Evolutionary conservation across 2,329 filamentous ascomycete species (phyloP).

Genomic region (Cercospora canescens): DNA sequence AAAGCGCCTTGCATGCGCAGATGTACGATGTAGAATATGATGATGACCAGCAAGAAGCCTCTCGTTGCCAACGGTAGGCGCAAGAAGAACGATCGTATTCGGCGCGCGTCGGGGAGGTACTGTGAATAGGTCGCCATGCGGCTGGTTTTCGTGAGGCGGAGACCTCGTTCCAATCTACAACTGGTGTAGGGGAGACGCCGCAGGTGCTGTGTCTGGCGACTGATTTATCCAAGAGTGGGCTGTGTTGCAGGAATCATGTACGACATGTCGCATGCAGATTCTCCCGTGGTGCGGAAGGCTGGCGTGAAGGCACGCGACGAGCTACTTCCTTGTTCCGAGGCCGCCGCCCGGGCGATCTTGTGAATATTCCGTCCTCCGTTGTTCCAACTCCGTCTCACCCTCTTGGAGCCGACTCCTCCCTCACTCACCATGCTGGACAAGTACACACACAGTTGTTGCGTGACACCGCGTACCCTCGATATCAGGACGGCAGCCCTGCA

Average conservation of each 20-base stretch:
- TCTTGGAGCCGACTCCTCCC: neutral
- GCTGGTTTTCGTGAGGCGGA: neutral
- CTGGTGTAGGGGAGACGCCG: neutral
- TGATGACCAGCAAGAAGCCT: constrained; percentile 64
- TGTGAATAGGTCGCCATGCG: constrained; percentile 9
- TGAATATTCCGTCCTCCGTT: neutral
- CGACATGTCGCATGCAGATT: constrained; percentile 4
- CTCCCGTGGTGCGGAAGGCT: neutral
- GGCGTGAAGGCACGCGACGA: neutral
- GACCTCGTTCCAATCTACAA: neutral
- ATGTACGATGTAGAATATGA: constrained; percentile 68
- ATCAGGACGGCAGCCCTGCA: neutral
- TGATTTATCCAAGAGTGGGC: neutral
- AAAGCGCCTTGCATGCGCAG: constrained; percentile 70
- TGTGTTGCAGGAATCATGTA: neutral
- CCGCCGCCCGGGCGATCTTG: neutral
- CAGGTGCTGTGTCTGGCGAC: neutral
- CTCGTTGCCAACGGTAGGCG: constrained; percentile 89
- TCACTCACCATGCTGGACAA: no score
- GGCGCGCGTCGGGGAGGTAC: constrained; percentile 63
- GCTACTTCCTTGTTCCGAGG: neutral
- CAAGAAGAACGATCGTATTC: constrained; percentile 77
- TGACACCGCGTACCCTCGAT: no score
- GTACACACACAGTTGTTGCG: no score
- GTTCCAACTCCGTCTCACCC: neutral